These are phyloP conservation scores for Paradendryphiella salina DNA, from an alignment of 2,329 filamentous ascomycete species.

Conservation along the genomic window DNA sequence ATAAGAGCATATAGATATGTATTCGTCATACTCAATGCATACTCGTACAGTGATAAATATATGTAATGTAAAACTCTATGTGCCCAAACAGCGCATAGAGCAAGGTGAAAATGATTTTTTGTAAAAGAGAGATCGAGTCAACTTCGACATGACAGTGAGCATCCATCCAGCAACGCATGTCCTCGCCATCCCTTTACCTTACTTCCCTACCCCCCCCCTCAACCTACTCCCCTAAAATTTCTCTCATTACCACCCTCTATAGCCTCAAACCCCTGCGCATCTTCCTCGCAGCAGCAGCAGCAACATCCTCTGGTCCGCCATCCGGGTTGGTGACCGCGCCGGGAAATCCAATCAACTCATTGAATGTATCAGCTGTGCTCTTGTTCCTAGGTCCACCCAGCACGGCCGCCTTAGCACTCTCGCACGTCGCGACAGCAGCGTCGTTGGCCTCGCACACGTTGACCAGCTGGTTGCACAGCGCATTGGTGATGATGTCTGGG, in stretches of 20 bases:
- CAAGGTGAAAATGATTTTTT: no score
- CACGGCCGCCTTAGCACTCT: slow-evolving; percentile 58
- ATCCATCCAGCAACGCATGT: background rate
- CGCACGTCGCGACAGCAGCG: slow-evolving; percentile 60
- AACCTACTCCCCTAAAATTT: background rate
- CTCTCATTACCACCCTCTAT: slow-evolving; percentile 1
- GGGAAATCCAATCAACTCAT: slow-evolving; percentile 46
- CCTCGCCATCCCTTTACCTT: no score
- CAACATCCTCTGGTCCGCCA: slow-evolving; percentile 35
- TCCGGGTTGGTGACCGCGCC: slow-evolving; percentile 40
- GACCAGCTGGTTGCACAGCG: slow-evolving; percentile 68
- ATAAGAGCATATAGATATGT: no score
- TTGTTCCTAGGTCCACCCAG: slow-evolving; percentile 49
- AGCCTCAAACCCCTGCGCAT: slow-evolving; percentile 29
- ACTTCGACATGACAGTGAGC: no score
- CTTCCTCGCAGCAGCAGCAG: slow-evolving; percentile 21
- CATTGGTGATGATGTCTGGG: slow-evolving; percentile 74
- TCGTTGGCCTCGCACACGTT: slow-evolving; percentile 68
- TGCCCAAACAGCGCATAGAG: no score
- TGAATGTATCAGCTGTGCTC: slow-evolving; percentile 49
- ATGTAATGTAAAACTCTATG: no score
- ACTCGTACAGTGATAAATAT: no score
- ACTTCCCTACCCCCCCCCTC: no score
- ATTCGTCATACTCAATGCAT: no score
- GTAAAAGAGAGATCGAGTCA: no score